Evolutionary conservation across 192 early-diverging fungal species (phyloP), one percentile per base, ranked within the genome.

Genomic region (Linnemannia exigua): DNA sequence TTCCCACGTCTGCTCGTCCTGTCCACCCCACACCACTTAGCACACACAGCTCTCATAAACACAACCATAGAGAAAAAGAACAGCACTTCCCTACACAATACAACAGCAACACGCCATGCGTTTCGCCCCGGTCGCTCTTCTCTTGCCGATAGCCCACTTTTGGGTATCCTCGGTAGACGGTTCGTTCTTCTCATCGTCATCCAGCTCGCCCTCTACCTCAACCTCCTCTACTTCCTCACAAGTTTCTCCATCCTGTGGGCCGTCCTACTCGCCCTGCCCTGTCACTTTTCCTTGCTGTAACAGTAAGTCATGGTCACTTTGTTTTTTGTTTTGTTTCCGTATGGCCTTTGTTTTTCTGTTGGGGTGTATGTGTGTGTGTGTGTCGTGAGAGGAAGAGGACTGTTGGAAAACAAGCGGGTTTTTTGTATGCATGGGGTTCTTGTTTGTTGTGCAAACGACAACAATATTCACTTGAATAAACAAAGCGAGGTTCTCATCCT

Each of bases 221-320:
- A 48, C 31, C 47, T 35, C 25, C n/a, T 44, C 41, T 35, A 54
- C 71, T 41, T 70, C 28, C 20, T 61, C 69, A 33, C 11, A 33
- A 8, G 33, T 52, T 41, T 19, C 33, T 5, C 11, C 41, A 15
- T 25, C 74, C 5, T 86, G 84, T 69, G 78, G 84, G 12, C 61
- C 68, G 1, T 71, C 69, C 4, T 48, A 67, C 36, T 22, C 78
- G 14, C 69, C 74, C 4, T 86, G 84, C 38, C 63, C 84, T 5
- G 76, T 38, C 7, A 19, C 67, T 14, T 33, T 69, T 52, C 84
- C 84, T 37, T 86, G 84, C 16, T 86, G 84, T 50, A 76, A 86
- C 51, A 54, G 84, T 86, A 80, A 69, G 82, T 73, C 22, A n/a
- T n/a, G n/a, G n/a, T n/a, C n/a, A n/a, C n/a, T n/a, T 6, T 66